Evolutionary conservation across 2,329 filamentous ascomycete species (phyloP).

Genomic region (Aspergillus ustus): DNA sequence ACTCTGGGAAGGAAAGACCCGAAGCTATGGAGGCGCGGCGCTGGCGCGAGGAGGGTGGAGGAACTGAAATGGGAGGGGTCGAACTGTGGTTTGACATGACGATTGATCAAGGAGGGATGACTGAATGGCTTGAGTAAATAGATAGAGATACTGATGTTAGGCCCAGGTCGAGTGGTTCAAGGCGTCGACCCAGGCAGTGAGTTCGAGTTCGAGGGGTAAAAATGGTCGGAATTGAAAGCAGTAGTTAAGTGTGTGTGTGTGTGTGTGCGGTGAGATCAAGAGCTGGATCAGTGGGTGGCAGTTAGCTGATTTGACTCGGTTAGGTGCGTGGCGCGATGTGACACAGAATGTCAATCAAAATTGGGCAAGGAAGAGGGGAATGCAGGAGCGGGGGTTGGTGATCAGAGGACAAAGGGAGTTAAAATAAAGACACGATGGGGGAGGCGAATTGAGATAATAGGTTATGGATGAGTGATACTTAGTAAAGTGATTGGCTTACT

Average conservation of each 20-base stretch:
- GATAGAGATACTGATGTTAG: background rate
- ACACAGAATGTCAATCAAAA: constrained; percentile 9
- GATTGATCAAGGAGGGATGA: background rate
- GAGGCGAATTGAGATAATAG: constrained; percentile 2
- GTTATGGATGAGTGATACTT: background rate
- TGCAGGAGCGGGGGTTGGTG: constrained; percentile 2
- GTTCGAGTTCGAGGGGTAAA: background rate
- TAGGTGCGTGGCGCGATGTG: constrained; percentile 9
- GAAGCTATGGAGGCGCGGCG: constrained; percentile 54
- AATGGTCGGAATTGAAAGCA: background rate
- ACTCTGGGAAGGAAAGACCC: constrained; percentile 45
- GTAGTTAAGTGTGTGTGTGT: background rate
- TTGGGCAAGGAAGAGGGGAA: background rate
- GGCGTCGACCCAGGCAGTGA: background rate
- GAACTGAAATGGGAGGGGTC: constrained; percentile 45
- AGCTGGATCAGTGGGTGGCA: constrained; percentile 4
- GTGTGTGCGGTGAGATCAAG: background rate
- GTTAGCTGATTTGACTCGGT: constrained; percentile 4
- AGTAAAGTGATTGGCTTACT: background rate
- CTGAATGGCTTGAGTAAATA: background rate
- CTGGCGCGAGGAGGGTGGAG: constrained; percentile 38
- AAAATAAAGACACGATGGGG: background rate
- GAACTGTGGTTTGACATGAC: constrained; percentile 51
- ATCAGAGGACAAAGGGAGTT: constrained; percentile 5
- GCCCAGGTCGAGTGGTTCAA: background rate